phyloP scores from a whole-genome alignment of 2,329 filamentous ascomycete species.

The Epicoccum nigrum region DNA sequence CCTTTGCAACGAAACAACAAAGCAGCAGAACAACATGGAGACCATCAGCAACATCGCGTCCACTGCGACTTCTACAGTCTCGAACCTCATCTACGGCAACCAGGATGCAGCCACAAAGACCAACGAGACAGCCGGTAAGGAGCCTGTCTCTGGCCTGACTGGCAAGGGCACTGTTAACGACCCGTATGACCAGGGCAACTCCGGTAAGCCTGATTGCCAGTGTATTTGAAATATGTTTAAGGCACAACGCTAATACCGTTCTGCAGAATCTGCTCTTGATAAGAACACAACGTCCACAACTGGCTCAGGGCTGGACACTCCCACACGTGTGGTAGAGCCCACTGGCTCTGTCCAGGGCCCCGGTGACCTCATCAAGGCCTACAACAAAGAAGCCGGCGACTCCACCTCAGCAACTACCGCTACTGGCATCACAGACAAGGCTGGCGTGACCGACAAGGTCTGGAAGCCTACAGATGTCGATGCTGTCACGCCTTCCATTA shows the following conservation, averaged over 20 bases:
- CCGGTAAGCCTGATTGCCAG: slow-evolving; percentile 53
- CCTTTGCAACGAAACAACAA: not conserved
- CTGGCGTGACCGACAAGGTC: slow-evolving; percentile 33
- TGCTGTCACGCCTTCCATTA: slow-evolving; percentile 27
- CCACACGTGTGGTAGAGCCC: not conserved
- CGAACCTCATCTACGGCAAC: slow-evolving; percentile 49
- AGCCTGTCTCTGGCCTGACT: slow-evolving; percentile 74
- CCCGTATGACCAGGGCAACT: slow-evolving; percentile 80
- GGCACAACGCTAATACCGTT: slow-evolving; percentile 21
- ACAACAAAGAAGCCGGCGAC: slow-evolving; percentile 20
- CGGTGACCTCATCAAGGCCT: slow-evolving; percentile 21
- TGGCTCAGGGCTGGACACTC: not conserved
- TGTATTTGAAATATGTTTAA: too few species aligned
- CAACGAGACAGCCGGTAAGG: slow-evolving; percentile 54
- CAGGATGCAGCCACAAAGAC: slow-evolving; percentile 41
- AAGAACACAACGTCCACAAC: slow-evolving; percentile 14
- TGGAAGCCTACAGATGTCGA: slow-evolving; percentile 40
- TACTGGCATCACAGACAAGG: slow-evolving; percentile 37
- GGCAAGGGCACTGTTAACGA: slow-evolving; percentile 72
- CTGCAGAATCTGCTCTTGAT: slow-evolving; percentile 24
- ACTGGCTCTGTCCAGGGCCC: slow-evolving; percentile 15
- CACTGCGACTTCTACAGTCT: slow-evolving; percentile 34
- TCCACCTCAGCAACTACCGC: slow-evolving; percentile 29
- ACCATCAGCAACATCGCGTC: slow-evolving; percentile 46
- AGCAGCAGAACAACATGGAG: slow-evolving; percentile 39